Evolutionary conservation across 2,329 filamentous ascomycete species (phyloP), one percentile per base, ranked within the genome.

Genomic region (Huntiella omanensis): DNA sequence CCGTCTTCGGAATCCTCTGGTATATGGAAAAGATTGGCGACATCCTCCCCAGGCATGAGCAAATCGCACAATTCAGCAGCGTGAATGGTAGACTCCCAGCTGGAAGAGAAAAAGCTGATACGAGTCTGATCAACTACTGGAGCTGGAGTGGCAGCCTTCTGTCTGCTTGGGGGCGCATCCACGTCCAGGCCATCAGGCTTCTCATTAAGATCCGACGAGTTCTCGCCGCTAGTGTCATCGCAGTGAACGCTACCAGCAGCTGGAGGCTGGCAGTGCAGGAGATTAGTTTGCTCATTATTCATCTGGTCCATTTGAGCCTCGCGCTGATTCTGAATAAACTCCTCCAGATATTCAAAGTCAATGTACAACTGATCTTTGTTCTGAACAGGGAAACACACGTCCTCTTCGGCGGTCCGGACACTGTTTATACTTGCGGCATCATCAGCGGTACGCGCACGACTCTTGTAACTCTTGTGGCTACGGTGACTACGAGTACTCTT

Each of bases 101-200:
- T 84, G 0, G 91, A 95, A 0, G 87, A 95, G 62, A 98, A 98
- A 64, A 96, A 95, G 52, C 87, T 91, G 66, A 93, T 96, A 4
- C 88, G 76, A 58, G 87, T 91, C 32, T 75, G 71, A 49, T 84
- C 78, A 15, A 42, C 11, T 11, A 28, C 22, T 5, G 40, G 17
- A 12, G 40, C 16, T 8, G 40, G 15, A 38, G 17, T 16, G 17
- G 22, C n/a, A 15, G 32, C 13, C 11, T 33, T n/a, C 13, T 8
- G n/a, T 10, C 6, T 28, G 17, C 11, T 43, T 8, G 40, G 8
- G 12, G 16, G 8, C 11, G 33, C 43, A 32, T 33, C 17, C 15
- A n/a, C 12, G 5, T 33, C 34, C 3, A 33, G 16, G 6, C 13
- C 38, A 17, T 37, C 2, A 52, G 55, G 32, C 55, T 77, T 76